Evolutionary conservation across 2,329 filamentous ascomycete species (phyloP), one percentile per base, ranked within the genome.

Genomic region (Exophiala sp.): DNA sequence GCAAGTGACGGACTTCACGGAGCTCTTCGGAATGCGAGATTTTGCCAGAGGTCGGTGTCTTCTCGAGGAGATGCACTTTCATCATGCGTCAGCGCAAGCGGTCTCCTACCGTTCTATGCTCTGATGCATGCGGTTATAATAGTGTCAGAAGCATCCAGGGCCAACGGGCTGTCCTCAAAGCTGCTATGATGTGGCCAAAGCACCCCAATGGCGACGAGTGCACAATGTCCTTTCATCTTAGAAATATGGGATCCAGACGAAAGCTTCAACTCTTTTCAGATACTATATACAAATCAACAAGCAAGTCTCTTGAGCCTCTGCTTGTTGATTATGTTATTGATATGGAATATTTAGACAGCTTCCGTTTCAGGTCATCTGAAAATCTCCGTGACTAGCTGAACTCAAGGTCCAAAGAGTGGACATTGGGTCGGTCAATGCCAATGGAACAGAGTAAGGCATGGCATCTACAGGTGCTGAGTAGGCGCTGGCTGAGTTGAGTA

Each of bases 361-460:
- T 36, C 24, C 34, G 40, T 16, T 12, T 29, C 35, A 41, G 34
- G n/a, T 7, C 47, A 21, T 48, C 12, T 48, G 33, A 14, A 24
- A 8, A 16, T n/a, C 9, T 10, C 5, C 33, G 24, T 16, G 33
- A 29, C 18, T 24, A 14, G 20, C 38, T 14, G 38, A 35, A 36
- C 24, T 54, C 6, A 54, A 45, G 29, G 34, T 54, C n/a, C 44
- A 53, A 7, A 54, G 50, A 36, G 50, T 36, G n/a, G 44, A 47
- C 44, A 54, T 42, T 18, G 50, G 50, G 43, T 48, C 50, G 11
- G 14, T 43, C 44, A 47, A 39, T 5, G 50, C 44, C 18, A 48
- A 38, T 11, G 38, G n/a, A 9, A 45, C 29, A 20, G 43, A 43
- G 43, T 54, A 54, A 12, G 50, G 42, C 36, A 46, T 9, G 4